Evolutionary conservation across 2,329 filamentous ascomycete species (phyloP).

Genomic region (Pestalotiopsis sp.): DNA sequence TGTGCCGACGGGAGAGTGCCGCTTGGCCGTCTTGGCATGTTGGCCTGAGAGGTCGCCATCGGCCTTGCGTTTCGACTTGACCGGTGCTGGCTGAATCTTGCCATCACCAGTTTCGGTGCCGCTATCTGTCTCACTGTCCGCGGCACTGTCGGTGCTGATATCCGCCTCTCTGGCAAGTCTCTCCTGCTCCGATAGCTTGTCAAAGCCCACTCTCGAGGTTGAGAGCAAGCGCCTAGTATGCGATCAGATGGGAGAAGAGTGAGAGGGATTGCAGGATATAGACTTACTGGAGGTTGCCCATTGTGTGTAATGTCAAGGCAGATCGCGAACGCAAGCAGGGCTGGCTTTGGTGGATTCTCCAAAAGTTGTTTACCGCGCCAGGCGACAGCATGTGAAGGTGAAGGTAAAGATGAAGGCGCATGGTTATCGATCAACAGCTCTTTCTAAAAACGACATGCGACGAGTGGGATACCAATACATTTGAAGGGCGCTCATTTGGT

Average conservation of each 20-base stretch:
- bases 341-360: too few relatives aligned
- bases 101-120: background rate
- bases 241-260: background rate
- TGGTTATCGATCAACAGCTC: too few relatives aligned
- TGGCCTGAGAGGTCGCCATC: background rate
- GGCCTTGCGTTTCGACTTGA: background rate
- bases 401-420: too few relatives aligned
- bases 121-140: background rate
- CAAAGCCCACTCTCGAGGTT: background rate
- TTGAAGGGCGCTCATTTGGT: too few relatives aligned
- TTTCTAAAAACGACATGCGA: too few relatives aligned
- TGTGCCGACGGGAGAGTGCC: too few relatives aligned
- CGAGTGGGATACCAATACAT: too few relatives aligned
- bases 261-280: background rate
- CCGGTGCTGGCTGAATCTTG: background rate
- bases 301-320: background rate
- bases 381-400: too few relatives aligned
- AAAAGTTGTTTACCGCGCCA: too few relatives aligned
- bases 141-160: background rate
- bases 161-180: background rate
- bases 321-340: too few relatives aligned
- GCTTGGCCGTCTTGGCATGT: background rate
- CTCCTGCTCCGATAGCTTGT: background rate
- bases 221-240: background rate
- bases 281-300: background rate